Evolutionary conservation across 768 basidiomycete species (phyloP).

Genomic region (Kwoniella shandongensis): DNA sequence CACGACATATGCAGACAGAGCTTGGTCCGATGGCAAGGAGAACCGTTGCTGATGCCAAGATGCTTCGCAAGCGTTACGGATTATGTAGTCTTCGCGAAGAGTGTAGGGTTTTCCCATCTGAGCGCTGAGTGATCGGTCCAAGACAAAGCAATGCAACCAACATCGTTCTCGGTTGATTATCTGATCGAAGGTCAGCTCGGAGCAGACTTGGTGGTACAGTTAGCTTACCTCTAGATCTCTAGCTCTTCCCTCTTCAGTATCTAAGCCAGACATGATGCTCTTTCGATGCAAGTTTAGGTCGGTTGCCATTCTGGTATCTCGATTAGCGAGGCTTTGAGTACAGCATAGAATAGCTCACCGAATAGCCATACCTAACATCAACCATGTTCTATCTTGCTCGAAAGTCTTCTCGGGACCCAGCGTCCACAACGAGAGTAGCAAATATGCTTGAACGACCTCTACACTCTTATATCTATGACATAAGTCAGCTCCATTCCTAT

Average conservation of each 20-base stretch:
- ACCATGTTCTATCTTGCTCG: conserved; percentile 94
- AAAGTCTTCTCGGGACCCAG: conserved; percentile 93
- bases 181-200: conserved; percentile 55
- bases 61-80: conserved; percentile 66
- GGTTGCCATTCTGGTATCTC: conserved; percentile 83
- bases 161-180: conserved; percentile 92
- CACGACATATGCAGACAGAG: conserved; percentile 77
- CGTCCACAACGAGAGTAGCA: conserved; percentile 84
- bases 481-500: neutral
- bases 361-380: conserved; percentile 83
- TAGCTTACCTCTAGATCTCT: conserved; percentile 59
- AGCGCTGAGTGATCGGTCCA: conserved; percentile 86
- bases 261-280: conserved; percentile 64
- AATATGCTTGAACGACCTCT: conserved; percentile 92
- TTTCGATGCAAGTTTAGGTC: conserved; percentile 95
- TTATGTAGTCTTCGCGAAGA: conserved; percentile 89
- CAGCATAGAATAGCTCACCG: conserved; percentile 51
- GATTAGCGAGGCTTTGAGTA: conserved; percentile 56
- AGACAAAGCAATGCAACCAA: conserved; percentile 86
- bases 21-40: conserved; percentile 66
- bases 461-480: conserved; percentile 60
- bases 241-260: conserved; percentile 75
- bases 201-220: neutral
- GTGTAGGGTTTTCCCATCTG: conserved; percentile 96
- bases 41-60: conserved; percentile 71